Base-by-base conservation (phyloP, 1,284 basidiomycete species). In the Bondarzewia mesenterica region DNA sequence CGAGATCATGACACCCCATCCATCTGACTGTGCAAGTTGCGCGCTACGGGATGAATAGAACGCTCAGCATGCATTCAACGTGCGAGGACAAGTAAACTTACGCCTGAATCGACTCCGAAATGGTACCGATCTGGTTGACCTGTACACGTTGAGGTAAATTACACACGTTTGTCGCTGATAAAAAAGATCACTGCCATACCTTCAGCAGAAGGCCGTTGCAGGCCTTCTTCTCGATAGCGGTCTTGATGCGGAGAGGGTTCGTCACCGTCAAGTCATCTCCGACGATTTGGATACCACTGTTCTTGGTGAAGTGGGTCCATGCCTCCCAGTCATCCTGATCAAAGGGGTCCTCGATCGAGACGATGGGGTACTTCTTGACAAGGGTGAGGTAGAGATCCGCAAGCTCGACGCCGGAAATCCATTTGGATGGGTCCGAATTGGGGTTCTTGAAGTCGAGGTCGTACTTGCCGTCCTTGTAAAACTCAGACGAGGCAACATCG, bases 381-480 rank as follows among this genome's bases (percentile, higher is more conserved):
- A 90, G 90, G 60, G 73, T 67, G 62, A 94, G 70, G 80, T 99
- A 99, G 64, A 95, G 77, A 52, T 95, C 89, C 36, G 93, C 94
- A 58, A 99, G 92, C 74, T 99, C 81, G 54, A 78, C 74, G 59
- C 95, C 95, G 35, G 89, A 75, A 71, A 98, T 87, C 92, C 91
- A 97, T 73, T 98, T 93, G 74, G 81, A 87, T 43, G 90, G 78
- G 75, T 99, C 95, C 54, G 94, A 98, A 78, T 98, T 96, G 69
- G 95, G 89, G 84, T 98, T 98, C 83, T 99, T 93, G 82, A 95
- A 97, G 80, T 99, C 94, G 54, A 99, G 76, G 69, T 99, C 95
- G 74, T 99, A 99, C 78, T 98, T 98, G 66, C 94, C 95, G 20
- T 98, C 93, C 84, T 98, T 99, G 89, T 93, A 99, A 80, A 99